phyloP scores from a whole-genome alignment of 1,284 basidiomycete species.

The Trichosporon asahii region DNA sequence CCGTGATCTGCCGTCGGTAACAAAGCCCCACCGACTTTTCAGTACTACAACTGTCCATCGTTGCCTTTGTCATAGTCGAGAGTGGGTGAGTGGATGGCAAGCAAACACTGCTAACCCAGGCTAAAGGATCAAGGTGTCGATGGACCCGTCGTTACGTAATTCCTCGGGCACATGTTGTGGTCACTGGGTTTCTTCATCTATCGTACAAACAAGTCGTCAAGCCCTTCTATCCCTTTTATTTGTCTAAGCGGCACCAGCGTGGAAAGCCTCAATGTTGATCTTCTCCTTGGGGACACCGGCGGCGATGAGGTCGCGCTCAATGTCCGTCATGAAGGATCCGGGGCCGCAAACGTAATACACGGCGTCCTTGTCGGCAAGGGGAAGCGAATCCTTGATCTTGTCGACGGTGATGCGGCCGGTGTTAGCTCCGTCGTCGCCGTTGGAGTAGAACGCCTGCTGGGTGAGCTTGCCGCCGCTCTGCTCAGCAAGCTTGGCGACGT shows the following conservation, averaged over 20 bases:
- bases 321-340: conserved; percentile 31
- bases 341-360: conserved; percentile 42
- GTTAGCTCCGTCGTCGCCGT: conserved; percentile 4
- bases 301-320: conserved; percentile 21
- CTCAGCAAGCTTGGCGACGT: conserved; percentile 22
- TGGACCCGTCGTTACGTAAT: neutral
- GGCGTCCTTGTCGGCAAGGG: conserved; percentile 27
- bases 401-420: conserved; percentile 25
- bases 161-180: neutral
- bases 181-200: neutral
- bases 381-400: conserved; percentile 23
- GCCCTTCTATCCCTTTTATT: too few relatives aligned
- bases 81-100: too few relatives aligned
- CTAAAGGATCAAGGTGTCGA: neutral
- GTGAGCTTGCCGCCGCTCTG: conserved; percentile 26
- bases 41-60: too few relatives aligned
- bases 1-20: too few relatives aligned
- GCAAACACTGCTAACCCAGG: too few relatives aligned
- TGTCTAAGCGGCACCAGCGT: conserved; percentile 26
- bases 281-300: conserved; percentile 29
- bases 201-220: neutral
- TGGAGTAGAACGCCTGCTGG: conserved; percentile 28
- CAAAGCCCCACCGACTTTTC: too few relatives aligned
- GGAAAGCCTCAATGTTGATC: conserved; percentile 38
- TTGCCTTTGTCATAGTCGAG: too few relatives aligned